Evolutionary conservation across 805 yeast species (phyloP), one percentile per base, ranked within the genome.

Genomic region (Tetrapisispora fleetii): DNA sequence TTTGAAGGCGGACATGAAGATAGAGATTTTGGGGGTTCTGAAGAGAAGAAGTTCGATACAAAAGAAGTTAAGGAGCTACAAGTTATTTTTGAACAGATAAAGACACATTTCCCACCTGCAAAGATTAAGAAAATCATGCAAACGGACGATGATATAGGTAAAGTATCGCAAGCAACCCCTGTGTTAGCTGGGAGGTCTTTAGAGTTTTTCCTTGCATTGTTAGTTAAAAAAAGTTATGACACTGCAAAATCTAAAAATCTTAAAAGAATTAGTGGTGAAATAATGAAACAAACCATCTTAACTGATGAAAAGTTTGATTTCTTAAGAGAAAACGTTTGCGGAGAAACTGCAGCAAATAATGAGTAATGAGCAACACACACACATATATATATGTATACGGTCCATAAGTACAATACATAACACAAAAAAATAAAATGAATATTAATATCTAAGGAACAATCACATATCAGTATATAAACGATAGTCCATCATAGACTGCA

Each of bases 161-260:
- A 93, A 63, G 98, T 93, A 5, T 96, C 99, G 3, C 97, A 90
- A 62, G 97, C 96, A 1, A 95, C 99, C 2, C 99, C 99, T 0
- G 85, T 91, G n/a, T 91, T 91, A 17, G 96, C 93, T 9, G 97
- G 98, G 8, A 78, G 96, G 53, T 96, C 99, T 0, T 72, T 93
- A 46, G 98, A 93, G 68, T 77, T 88, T 52, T 93, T 93, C 64
- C 79, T 93, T 76, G 87, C 95, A 45, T 80, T 93, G 48, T 73
- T 93, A 48, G 95, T 93, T 45, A 90, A 86, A 57, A 88, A 85
- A 43, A 77, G 95, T 19, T 81, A 87, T 46, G 75, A 77, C 38
- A 87, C 85, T 53, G 95, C 97, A 5, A 78, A 81, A 47, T 72
- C 72, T 43, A 76, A 79, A 50, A 93, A 91, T 13, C 81, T 82